Base-by-base conservation (phyloP, 2,329 filamentous ascomycete species). In the Aureobasidium lini region DNA sequence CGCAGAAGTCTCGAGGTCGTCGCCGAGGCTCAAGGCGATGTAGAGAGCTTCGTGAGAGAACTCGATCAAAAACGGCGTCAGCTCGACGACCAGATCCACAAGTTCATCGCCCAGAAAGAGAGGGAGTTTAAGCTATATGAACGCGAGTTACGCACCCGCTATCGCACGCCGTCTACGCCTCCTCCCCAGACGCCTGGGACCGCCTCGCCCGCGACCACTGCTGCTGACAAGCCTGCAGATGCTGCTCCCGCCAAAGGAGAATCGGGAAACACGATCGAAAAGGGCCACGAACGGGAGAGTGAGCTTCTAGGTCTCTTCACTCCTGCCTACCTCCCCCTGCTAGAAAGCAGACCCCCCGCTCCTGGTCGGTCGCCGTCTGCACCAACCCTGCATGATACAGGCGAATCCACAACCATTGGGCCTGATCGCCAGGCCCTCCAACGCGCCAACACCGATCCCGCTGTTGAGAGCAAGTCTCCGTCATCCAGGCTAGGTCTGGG, bases 61-160 rank as follows among this genome's bases (percentile, higher is more conserved):
- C 64, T 73, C 43, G 70, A 72, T 59, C 61, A 66, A 58, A 73
- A 73, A 62, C 68, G 71, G 37, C 67, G 65, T 53, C 68, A 70
- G 63, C 63, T 72, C 44, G 71, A 73, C 58, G 71, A 73, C 15
- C 69, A 67, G 8, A 72, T 73, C 53, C 70, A 72, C 63, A 70
- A 69, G 44, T 73, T 71, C 62, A 71, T 72, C 44, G 70, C 71
- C 10, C 61, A 66, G 46, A 73, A 73, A 62, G 71, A 73, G 59
- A 61, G 70, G 39, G 71, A 73, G 49, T 72, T 69, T 59, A 70
- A 70, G 62, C 61, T 63, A n/a, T 70, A 64, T 59, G 70, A 72
- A 63, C 69, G 67, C 61, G 70, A 73, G 32, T 40, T 71, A 59
- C 63, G 63, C 50, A 62, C 52, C 42, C 61, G 61, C 54, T 60